Percentiles rank a stretch among this genome's conserved stretches.
These are phyloP conservation scores for Fragaria nilgerrensis DNA, from an alignment of 306 rosid species.

Conservation along the genomic window DNA sequence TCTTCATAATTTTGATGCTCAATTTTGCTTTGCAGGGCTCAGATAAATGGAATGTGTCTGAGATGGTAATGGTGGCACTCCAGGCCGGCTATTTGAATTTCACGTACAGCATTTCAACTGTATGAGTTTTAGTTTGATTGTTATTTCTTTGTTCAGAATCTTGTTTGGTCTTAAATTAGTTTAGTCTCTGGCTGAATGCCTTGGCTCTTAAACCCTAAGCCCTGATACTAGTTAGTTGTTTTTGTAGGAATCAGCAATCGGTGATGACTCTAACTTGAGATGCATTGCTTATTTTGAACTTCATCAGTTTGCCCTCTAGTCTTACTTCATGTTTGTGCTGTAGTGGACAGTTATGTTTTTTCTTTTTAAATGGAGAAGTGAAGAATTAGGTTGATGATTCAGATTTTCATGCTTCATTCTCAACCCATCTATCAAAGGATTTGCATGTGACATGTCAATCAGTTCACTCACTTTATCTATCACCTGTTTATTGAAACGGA, in stretches of 20 bases:
- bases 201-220: background rate
- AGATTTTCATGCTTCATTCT: too few relatives aligned
- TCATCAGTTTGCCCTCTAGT: background rate
- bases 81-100: conserved; percentile 26
- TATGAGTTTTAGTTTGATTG: conserved; percentile 12
- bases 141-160: background rate
- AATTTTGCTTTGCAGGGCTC: conserved; percentile 18
- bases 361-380: too few relatives aligned
- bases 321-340: background rate
- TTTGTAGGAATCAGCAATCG: conserved; percentile 52
- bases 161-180: conserved; percentile 10
- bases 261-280: conserved; percentile 30
- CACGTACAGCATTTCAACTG: conserved; percentile 45
- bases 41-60: conserved; percentile 8
- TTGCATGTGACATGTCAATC: too few relatives aligned
- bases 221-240: conserved; percentile 12
- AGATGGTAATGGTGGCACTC: conserved; percentile 31
- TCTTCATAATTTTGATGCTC: conserved; percentile 26
- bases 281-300: background rate
- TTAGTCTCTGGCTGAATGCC: background rate
- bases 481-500: too few relatives aligned
- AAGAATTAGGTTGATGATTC: too few relatives aligned
- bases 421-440: too few relatives aligned
- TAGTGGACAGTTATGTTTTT: too few relatives aligned
- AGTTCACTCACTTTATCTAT: too few relatives aligned